Evolutionary conservation across 2,329 filamentous ascomycete genomes (phyloP).

Genomic region (Coniochaeta sp.): DNA sequence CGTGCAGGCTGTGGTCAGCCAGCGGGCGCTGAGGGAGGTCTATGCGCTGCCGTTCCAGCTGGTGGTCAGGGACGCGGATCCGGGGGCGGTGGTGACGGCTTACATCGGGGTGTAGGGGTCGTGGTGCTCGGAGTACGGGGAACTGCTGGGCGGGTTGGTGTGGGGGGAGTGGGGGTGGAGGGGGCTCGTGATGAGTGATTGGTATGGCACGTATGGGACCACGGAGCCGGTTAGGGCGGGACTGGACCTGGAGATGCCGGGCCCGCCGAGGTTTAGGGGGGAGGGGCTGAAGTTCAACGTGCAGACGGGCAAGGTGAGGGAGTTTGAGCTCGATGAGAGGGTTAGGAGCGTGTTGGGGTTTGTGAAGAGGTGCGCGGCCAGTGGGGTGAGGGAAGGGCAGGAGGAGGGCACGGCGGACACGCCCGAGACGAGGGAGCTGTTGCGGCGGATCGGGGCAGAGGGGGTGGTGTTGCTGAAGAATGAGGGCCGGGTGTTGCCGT

Average conservation of each 20-base stretch:
- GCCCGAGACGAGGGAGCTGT: conserved; percentile 53
- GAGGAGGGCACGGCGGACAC: conserved; percentile 49
- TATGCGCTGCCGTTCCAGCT: conserved; percentile 53
- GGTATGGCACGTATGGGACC: conserved; percentile 51
- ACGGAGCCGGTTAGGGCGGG: conserved; percentile 42
- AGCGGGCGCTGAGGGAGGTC: conserved; percentile 50
- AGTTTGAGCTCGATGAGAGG: conserved; percentile 49
- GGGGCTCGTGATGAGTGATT: conserved; percentile 53
- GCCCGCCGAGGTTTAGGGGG: conserved; percentile 43
- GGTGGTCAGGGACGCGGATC: conserved; percentile 34
- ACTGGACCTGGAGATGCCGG: conserved; percentile 54
- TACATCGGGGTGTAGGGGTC: conserved; percentile 54
- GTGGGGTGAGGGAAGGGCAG: conserved; percentile 46
- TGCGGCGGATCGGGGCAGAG: conserved; percentile 60
- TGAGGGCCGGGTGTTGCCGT: conserved; percentile 53
- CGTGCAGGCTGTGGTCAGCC: conserved; percentile 46
- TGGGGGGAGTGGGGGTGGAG: conserved; percentile 51
- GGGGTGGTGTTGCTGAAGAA: conserved; percentile 71
- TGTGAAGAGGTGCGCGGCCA: conserved; percentile 47
- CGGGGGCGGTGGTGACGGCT: conserved; percentile 49
- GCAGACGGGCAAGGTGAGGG: conserved; percentile 47
- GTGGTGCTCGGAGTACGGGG: conserved; percentile 46
- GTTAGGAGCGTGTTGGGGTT: conserved; percentile 50
- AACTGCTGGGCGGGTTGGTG: conserved; percentile 42
- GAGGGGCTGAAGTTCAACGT: conserved; percentile 44